Base-by-base conservation (phyloP, 345 rosid species). In the Lumnitzera littorea region DNA sequence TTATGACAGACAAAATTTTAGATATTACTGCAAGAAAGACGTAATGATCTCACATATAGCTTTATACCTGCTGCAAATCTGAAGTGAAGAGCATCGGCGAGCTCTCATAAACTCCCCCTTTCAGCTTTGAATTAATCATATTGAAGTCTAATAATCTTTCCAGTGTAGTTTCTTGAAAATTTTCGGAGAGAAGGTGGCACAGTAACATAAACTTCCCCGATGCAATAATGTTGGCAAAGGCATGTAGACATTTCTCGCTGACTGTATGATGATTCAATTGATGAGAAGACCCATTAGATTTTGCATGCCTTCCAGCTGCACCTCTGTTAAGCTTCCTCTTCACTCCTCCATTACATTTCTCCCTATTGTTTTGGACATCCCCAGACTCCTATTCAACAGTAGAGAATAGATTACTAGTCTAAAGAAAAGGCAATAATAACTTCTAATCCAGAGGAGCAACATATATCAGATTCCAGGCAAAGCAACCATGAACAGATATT, bases 151-250 rank as follows among this genome's bases (percentile, higher is more conserved):
- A 64, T 60, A 94, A 41, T 41, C 69, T 72, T 61, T 82, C 91
- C 55, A 72, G 58, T 76, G 79, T 84, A 67, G 68, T 67, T 57
- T 84, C 97, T 75, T 82, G 76, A 72, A 90, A 77, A 77, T 84
- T 83, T 74, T 86, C 91, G 53, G 70, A 67, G 15, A 94, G 69
- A 62, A 90, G 78, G 76, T 84, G 84, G 71, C 85, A 90, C 20
- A 94, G 69, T 57, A 72, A 82, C 48, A 78, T 74, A 75, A 90
- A 94, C 69, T 86, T 83, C 69, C 85, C 83, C 20, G 99, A 90
- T 53, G 72, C 71, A 60, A 90, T 53, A 55, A 86, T 83, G 51
- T 80, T 72, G 65, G 74, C 78, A 64, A 94, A 81, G 71, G 81
- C 86, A 68, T 60, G 73, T 71, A 68, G 89, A 74, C 92, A 88